Evolutionary conservation across 2,329 filamentous ascomycete species (phyloP).

Genomic region (Paracoccidioides lutzii): DNA sequence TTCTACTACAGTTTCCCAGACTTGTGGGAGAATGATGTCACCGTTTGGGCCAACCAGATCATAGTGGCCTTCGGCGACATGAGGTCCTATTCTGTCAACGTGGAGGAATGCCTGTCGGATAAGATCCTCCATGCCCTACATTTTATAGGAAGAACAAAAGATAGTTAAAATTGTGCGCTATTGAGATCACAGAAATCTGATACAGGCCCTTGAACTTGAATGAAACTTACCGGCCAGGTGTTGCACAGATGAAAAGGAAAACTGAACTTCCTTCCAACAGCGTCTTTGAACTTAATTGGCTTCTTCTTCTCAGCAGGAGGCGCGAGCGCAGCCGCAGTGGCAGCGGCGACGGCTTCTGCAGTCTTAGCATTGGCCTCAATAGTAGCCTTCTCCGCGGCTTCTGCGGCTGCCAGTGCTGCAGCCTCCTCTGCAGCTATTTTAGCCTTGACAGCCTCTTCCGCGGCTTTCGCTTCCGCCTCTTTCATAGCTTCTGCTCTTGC

Average conservation of each 20-base stretch:
- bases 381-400: slow-evolving; percentile 21
- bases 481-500: slow-evolving; percentile 35
- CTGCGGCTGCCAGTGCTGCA: slow-evolving; percentile 24
- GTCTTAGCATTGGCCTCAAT: slow-evolving; percentile 22
- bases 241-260: slow-evolving; percentile 79
- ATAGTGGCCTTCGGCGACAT: slow-evolving; percentile 67
- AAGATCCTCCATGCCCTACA: slow-evolving; percentile 69
- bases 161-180: neutral
- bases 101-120: slow-evolving; percentile 75
- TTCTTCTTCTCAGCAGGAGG: slow-evolving; percentile 49
- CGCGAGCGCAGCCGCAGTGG: slow-evolving; percentile 19
- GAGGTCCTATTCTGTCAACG: slow-evolving; percentile 61
- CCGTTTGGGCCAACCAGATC: slow-evolving; percentile 67
- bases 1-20: slow-evolving; percentile 71
- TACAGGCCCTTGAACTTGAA: neutral
- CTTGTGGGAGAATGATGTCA: slow-evolving; percentile 67
- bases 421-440: slow-evolving; percentile 27
- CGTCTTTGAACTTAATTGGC: slow-evolving; percentile 82
- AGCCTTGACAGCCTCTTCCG: slow-evolving; percentile 31
- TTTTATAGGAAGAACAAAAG: neutral
- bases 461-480: slow-evolving; percentile 35
- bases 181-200: neutral
- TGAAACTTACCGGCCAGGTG: slow-evolving; percentile 60
- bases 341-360: slow-evolving; percentile 20
- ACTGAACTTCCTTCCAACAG: slow-evolving; percentile 79